These are phyloP conservation scores for Annulohypoxylon maeteangense DNA, from an alignment of 495 filamentous ascomycete genomes.

Conservation along the genomic window DNA sequence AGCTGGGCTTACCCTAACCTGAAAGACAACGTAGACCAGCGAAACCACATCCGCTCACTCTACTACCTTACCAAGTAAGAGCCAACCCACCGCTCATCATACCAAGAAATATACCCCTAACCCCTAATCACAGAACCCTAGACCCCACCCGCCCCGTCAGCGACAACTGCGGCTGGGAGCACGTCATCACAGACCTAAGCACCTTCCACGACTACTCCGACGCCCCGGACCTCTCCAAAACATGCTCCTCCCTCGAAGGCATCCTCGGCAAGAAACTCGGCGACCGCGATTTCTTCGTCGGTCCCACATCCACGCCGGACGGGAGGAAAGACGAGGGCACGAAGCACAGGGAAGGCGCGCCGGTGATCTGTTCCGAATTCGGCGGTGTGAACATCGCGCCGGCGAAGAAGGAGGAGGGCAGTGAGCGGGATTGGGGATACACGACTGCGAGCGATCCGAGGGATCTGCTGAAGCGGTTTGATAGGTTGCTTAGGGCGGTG, in stretches of 20 bases:
- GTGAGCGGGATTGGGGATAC: conserved; percentile 51
- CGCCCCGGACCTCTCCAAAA: conserved; percentile 56
- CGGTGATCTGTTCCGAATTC: conserved; percentile 68
- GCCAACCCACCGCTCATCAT: neutral
- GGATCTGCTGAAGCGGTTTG: conserved; percentile 46
- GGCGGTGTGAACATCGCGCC: conserved; percentile 69
- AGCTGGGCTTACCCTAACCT: conserved; percentile 68
- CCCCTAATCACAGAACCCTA: conserved; percentile 51
- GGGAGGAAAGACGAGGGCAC: conserved; percentile 54
- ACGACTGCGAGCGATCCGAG: conserved; percentile 49
- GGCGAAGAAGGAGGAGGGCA: conserved; percentile 43
- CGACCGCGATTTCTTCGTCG: conserved; percentile 61
- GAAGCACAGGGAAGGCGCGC: conserved; percentile 59
- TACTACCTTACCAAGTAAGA: conserved; percentile 69
- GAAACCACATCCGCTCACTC: conserved; percentile 66
- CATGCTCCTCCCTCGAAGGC: conserved; percentile 56
- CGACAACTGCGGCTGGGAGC: conserved; percentile 74
- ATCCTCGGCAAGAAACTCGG: conserved; percentile 59
- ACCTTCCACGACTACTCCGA: conserved; percentile 72
- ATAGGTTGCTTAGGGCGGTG: conserved; percentile 45
- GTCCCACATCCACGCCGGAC: conserved; percentile 47
- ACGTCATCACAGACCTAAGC: conserved; percentile 66
- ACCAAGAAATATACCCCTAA: neutral
- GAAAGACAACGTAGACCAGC: conserved; percentile 62
- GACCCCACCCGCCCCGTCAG: conserved; percentile 69